Base-by-base conservation (phyloP, 2,329 filamentous ascomycete species). In the Scytalidium sp. region DNA sequence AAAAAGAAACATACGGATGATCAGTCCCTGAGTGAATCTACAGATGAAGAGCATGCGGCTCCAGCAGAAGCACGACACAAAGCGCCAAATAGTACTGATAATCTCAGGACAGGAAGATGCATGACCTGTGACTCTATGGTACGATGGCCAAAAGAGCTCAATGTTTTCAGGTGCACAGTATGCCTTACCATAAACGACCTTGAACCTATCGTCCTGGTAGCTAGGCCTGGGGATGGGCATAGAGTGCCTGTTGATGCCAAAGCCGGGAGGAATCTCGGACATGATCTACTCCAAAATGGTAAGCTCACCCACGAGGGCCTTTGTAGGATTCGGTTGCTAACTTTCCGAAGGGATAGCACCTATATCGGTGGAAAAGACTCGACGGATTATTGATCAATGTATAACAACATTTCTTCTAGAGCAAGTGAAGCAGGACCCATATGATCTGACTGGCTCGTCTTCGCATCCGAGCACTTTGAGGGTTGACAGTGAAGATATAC, bases 161-260 rank as follows among this genome's bases (percentile, higher is more conserved):
- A 80, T 29, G 80, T 86, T 32, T 96, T 94, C 67, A 81, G 90
- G 59, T 96, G 91, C 67, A 87, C 88, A 40, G 86, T 89, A 48
- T 96, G 91, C 67, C 73, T 88, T 60, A 94, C 88, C 17, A 84
- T 96, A 64, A 96, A 95, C 64, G 90, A 96, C 64, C 68, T 96
- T 46, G 75, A 79, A 52, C 76, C 77, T 40, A 50, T 66, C 54
- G 32, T 49, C 9, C 41, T 60, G 44, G 60, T 60, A 52, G 60
- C 54, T 39, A 60, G 52, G 53, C 56, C 48, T 53, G 58, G 52
- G 41, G 63, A 62, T 56, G 57, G 53, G 43, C 50, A 60, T 47
- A 56, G 53, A 41, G 45, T 45, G 29, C 53, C 57, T 27, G 52
- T 50, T 32, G 19, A 44, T 29, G 43, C 29, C 13, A 62, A 55